phyloP scores from a whole-genome alignment of 306 rosid genomes.

The Erythrophleum fordii region DNA sequence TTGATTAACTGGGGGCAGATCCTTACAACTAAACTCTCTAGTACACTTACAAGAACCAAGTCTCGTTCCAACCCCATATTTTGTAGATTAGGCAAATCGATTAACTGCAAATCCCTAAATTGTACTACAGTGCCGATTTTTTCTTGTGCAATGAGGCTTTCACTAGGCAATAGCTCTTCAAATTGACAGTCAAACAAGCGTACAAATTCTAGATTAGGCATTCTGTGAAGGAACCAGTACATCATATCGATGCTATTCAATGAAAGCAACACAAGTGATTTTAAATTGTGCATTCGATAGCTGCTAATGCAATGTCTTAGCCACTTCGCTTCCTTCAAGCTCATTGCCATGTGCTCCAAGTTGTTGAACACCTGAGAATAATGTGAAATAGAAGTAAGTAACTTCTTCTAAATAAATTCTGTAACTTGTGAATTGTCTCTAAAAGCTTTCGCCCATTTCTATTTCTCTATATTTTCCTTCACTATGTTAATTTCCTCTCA shows the following conservation, averaged over 20 bases:
- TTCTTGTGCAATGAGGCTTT: background rate
- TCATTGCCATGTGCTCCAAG: background rate
- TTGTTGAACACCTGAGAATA: background rate
- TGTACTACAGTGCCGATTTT: background rate
- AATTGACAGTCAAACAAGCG: background rate
- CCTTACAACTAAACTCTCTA: background rate
- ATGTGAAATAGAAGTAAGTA: background rate
- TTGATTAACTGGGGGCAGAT: accelerated
- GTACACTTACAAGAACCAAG: background rate
- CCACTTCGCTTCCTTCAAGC: background rate
- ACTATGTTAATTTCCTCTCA: background rate
- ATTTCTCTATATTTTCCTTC: no score
- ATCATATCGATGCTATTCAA: background rate
- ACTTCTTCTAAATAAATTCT: no score
- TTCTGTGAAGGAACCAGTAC: background rate
- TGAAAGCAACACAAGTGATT: background rate
- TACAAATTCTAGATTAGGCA: background rate
- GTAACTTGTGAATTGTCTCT: no score
- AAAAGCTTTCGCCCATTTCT: background rate
- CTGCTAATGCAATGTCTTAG: background rate
- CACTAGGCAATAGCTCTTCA: background rate
- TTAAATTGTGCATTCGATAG: background rate
- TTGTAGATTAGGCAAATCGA: accelerated
- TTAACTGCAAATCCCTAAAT: background rate
- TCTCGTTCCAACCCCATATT: conserved; percentile 27